These are phyloP conservation scores for Fraxinus xanthoxyloides DNA, from an alignment of 305 asterid genomes.

Conservation along the genomic window DNA sequence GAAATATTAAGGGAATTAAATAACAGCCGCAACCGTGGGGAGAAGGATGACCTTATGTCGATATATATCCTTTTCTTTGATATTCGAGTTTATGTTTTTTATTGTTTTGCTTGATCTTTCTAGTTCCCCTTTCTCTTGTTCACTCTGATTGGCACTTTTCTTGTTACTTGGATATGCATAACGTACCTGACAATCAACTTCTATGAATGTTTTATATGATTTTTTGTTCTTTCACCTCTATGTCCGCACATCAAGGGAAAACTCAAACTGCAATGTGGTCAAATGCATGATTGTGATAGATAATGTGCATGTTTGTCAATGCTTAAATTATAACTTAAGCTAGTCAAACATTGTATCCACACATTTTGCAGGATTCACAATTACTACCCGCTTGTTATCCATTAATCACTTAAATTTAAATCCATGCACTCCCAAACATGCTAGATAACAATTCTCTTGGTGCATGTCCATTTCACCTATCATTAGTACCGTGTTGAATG, in stretches of 20 bases:
- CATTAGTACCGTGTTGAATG: neutral
- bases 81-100: neutral
- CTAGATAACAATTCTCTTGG: neutral
- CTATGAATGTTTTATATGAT: neutral
- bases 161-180: neutral
- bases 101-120: constrained; percentile 6
- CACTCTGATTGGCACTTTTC: neutral
- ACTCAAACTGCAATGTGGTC: neutral
- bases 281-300: neutral
- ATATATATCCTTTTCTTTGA: constrained; percentile 62
- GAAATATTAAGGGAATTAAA: constrained; percentile 83
- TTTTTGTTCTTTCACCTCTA: neutral
- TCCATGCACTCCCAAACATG: neutral
- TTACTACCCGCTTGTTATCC: too few relatives aligned
- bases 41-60: constrained; percentile 60
- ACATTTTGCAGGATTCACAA: neutral
- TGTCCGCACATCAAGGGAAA: neutral
- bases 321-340: neutral
- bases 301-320: neutral
- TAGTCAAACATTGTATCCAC: neutral
- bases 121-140: constrained; percentile 9
- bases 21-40: constrained; percentile 92
- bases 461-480: neutral
- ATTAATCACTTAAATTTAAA: neutral
- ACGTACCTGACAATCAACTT: neutral